phyloP scores from a whole-genome alignment of 2,329 filamentous ascomycete species.

The Scedosporium boydii region DNA sequence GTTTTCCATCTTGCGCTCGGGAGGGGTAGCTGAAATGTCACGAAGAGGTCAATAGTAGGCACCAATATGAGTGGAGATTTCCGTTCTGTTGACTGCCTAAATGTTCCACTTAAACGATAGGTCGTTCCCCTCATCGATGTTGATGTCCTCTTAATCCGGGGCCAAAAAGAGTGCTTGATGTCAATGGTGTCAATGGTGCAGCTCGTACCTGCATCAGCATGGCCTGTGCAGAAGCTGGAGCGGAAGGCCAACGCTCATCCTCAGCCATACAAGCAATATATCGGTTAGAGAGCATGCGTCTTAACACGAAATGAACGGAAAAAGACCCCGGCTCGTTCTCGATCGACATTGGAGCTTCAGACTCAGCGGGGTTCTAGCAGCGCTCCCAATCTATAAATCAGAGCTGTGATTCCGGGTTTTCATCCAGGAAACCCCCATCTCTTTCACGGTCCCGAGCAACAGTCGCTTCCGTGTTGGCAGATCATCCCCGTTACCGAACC shows the following conservation, averaged over 20 bases:
- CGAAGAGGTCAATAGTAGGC: neutral
- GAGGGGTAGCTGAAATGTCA: neutral
- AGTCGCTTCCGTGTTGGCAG: neutral
- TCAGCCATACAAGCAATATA: neutral
- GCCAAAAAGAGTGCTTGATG: neutral
- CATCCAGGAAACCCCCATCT: neutral
- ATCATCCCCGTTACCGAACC: neutral
- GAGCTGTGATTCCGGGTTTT: neutral
- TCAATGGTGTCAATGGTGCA: neutral
- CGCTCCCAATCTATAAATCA: neutral
- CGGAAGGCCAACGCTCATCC: neutral
- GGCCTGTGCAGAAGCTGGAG: neutral
- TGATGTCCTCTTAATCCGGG: neutral
- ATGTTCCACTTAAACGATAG: neutral
- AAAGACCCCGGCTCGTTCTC: neutral
- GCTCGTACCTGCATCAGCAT: neutral
- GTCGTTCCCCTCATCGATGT: neutral
- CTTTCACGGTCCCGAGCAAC: neutral
- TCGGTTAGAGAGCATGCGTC: neutral
- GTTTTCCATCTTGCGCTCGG: neutral
- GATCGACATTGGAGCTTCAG: neutral
- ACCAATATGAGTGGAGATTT: neutral
- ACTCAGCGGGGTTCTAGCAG: neutral
- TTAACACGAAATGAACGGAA: neutral
- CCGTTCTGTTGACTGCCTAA: neutral